These are phyloP conservation scores for Gnetum montanum DNA, from an alignment of 75 land plant genomes.

Conservation along the genomic window DNA sequence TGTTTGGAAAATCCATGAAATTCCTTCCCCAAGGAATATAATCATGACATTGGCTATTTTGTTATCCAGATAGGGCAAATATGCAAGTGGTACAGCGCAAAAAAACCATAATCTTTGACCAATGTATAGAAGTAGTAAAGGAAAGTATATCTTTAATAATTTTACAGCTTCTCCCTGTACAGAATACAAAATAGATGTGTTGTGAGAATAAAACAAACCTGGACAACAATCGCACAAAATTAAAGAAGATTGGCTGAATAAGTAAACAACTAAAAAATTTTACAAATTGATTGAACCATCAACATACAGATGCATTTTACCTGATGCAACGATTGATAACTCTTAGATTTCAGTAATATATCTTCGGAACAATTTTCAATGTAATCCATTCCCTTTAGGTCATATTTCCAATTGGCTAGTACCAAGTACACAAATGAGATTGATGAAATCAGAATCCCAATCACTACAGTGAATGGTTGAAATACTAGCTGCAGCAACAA, in stretches of 20 bases:
- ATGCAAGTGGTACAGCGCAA: constrained; percentile 1
- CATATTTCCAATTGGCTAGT: constrained; percentile 14
- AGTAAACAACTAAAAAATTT: too few species aligned
- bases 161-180: constrained; percentile 1
- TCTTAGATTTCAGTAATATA: too few species aligned
- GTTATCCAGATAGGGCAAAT: constrained; percentile 8
- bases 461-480: constrained; percentile 13
- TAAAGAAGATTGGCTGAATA: too few species aligned
- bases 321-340: too few species aligned
- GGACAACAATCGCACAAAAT: too few species aligned
- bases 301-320: too few species aligned
- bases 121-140: constrained; percentile 6
- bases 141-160: constrained; percentile 13
- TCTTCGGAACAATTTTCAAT: constrained; percentile 12
- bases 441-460: constrained; percentile 7
- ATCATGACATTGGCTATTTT: constrained; percentile 4
- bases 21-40: not conserved
- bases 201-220: too few species aligned
- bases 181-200: not conserved
- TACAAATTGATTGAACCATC: too few species aligned
- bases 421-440: constrained; percentile 6
- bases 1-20: constrained; percentile 23
- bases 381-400: constrained; percentile 12
- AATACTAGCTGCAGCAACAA: constrained; percentile 16
- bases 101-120: constrained; percentile 9